phyloP scores from a whole-genome alignment of 495 filamentous ascomycete genomes.

The Aspergillus asperescens region DNA sequence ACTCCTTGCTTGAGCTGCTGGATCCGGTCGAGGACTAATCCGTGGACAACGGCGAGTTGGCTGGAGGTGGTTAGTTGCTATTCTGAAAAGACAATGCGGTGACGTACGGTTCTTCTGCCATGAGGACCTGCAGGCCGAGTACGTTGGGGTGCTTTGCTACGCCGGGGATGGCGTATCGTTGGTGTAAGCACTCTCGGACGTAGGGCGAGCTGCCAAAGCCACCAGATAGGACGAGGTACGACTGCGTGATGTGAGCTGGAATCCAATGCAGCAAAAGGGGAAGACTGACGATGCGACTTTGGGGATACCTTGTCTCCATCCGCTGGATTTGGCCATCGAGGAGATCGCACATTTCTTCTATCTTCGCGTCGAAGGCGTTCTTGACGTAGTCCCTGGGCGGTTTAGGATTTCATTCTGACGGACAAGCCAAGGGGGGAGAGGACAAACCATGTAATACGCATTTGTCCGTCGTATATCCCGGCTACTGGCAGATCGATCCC shows the following conservation, averaged over 20 bases:
- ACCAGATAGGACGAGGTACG: slow-evolving; percentile 55
- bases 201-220: slow-evolving; percentile 64
- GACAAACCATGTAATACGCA: slow-evolving; percentile 29
- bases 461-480: slow-evolving; percentile 29
- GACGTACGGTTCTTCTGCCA: slow-evolving; percentile 48
- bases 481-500: slow-evolving; percentile 21
- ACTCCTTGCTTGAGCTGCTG: slow-evolving; percentile 42
- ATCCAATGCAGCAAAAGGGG: background rate
- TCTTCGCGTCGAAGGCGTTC: slow-evolving; percentile 48
- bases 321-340: slow-evolving; percentile 52
- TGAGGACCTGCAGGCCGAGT: slow-evolving; percentile 38
- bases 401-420: too few relatives aligned
- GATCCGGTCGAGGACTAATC: slow-evolving; percentile 50
- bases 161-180: slow-evolving; percentile 29
- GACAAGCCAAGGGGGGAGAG: too few relatives aligned
- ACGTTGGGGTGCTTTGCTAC: slow-evolving; percentile 30
- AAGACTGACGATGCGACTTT: slow-evolving; percentile 41
- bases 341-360: slow-evolving; percentile 46
- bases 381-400: slow-evolving; percentile 11
- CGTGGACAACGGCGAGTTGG: slow-evolving; percentile 54
- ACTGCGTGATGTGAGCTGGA: background rate
- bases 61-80: slow-evolving; percentile 9
- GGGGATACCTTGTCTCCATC: slow-evolving; percentile 40
- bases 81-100: background rate
- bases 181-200: slow-evolving; percentile 41